Evolutionary conservation across 2,329 filamentous ascomycete genomes (phyloP).

Genomic region (Fusarium sp.): DNA sequence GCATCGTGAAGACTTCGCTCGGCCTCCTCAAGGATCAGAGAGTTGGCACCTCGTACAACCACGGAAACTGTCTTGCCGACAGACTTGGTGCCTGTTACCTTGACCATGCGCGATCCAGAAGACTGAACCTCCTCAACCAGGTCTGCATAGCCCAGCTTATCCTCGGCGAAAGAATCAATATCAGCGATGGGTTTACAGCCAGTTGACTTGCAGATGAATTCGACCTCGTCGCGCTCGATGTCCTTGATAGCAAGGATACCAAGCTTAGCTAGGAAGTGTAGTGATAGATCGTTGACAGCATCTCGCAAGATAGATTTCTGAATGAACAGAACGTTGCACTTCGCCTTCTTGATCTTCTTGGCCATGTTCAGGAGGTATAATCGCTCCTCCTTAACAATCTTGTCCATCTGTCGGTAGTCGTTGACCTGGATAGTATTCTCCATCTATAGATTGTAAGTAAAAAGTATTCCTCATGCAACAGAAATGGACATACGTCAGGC

Average conservation of each 20-base stretch:
- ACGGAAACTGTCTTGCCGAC: slow-evolving; percentile 91
- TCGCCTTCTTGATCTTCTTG: slow-evolving; percentile 99
- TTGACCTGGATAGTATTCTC: slow-evolving; percentile 99
- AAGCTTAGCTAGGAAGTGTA: slow-evolving; percentile 97
- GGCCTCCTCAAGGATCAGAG: slow-evolving; percentile 93
- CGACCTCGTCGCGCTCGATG: slow-evolving; percentile 97
- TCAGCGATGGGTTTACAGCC: slow-evolving; percentile 99
- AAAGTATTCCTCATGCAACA: not conserved
- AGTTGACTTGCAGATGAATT: slow-evolving; percentile 99
- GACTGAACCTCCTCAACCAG: slow-evolving; percentile 91
- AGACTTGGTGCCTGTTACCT: slow-evolving; percentile 89
- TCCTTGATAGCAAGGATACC: slow-evolving; percentile 97
- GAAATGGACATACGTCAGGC: slow-evolving; percentile 76
- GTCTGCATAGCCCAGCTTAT: slow-evolving; percentile 94
- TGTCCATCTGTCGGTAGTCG: slow-evolving; percentile 99
- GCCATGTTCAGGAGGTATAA: slow-evolving; percentile 98
- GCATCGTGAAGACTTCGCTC: slow-evolving; percentile 97
- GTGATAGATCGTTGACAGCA: slow-evolving; percentile 94
- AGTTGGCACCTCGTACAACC: slow-evolving; percentile 93
- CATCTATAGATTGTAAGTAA: slow-evolving; percentile 69
- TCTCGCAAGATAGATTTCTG: slow-evolving; percentile 98
- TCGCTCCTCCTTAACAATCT: slow-evolving; percentile 99
- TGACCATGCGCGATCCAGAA: slow-evolving; percentile 90
- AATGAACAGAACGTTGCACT: slow-evolving; percentile 98
- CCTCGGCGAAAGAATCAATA: slow-evolving; percentile 97